Conservation (phyloP, 805 yeast species). For the Blastobotrys americana region DNA sequence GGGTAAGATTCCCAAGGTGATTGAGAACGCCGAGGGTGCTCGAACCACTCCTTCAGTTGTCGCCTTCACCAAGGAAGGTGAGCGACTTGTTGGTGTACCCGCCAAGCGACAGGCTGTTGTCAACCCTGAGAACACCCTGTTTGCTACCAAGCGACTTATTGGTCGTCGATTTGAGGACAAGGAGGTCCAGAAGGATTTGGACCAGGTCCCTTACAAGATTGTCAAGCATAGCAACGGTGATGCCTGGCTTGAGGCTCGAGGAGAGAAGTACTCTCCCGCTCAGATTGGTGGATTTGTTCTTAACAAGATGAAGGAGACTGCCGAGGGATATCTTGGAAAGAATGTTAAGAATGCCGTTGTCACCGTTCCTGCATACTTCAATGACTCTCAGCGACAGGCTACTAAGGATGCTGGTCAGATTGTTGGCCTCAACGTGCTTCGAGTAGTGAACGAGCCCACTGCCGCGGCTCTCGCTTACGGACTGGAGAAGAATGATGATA, state of each 20-base stretch:
- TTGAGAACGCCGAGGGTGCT: slow-evolving; percentile 72
- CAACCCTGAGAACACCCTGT: slow-evolving; percentile 87
- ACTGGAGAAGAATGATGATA: slow-evolving; percentile 64
- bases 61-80: slow-evolving; percentile 88
- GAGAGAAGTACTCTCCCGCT: slow-evolving; percentile 84
- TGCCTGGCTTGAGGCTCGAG: slow-evolving; percentile 92
- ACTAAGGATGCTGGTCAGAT: slow-evolving; percentile 97
- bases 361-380: slow-evolving; percentile 85
- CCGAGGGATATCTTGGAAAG: slow-evolving; percentile 87
- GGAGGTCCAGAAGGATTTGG: slow-evolving; percentile 86
- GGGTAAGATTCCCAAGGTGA: slow-evolving; percentile 65
- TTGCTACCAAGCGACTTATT: slow-evolving; percentile 90
- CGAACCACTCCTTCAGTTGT: slow-evolving; percentile 91
- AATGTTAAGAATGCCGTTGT: slow-evolving; percentile 82
- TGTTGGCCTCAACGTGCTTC: slow-evolving; percentile 84
- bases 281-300: slow-evolving; percentile 91
- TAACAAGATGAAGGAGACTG: slow-evolving; percentile 97
- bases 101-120: slow-evolving; percentile 96
- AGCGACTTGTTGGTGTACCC: slow-evolving; percentile 86
- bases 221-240: slow-evolving; percentile 89
- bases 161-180: slow-evolving; percentile 86
- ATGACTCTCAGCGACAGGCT: slow-evolving; percentile 89
- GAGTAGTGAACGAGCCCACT: slow-evolving; percentile 90
- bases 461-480: slow-evolving; percentile 98
- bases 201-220: slow-evolving; percentile 84